phyloP scores from a whole-genome alignment of 2,329 filamentous ascomycete genomes.

The Fusarium oxysporum region DNA sequence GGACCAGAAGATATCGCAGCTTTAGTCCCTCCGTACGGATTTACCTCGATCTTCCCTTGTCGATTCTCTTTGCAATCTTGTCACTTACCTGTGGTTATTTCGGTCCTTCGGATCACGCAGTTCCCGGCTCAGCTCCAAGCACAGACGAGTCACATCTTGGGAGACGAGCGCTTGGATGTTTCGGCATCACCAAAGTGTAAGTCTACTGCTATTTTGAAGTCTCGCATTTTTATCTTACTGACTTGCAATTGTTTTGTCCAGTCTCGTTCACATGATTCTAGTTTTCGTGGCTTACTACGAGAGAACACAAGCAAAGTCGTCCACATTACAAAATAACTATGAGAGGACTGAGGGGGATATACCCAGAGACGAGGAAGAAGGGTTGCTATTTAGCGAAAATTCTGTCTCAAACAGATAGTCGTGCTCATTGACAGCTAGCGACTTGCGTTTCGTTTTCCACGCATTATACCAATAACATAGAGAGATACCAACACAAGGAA shows the following conservation, averaged over 20 bases:
- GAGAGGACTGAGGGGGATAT: neutral
- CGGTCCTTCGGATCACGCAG: constrained; percentile 1
- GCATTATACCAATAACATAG: neutral
- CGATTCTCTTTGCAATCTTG: neutral
- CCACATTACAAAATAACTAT: neutral
- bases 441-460: neutral
- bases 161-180: constrained; percentile 21
- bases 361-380: constrained; percentile 16
- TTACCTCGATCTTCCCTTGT: neutral
- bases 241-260: neutral
- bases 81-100: constrained; percentile 8
- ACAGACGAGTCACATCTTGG: constrained; percentile 26
- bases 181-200: constrained; percentile 27
- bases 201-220: neutral
- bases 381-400: neutral
- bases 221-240: neutral
- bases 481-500: neutral
- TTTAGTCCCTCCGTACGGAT: constrained; percentile 1
- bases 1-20: neutral
- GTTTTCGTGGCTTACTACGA: constrained; percentile 20
- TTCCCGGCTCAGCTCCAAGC: constrained; percentile 3
- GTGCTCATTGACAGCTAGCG: neutral
- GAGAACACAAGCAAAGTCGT: neutral
- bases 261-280: constrained; percentile 16
- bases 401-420: neutral